Evolutionary conservation across 495 filamentous ascomycete species (phyloP), one percentile per base, ranked within the genome.

Genomic region (Jackrogersella multiformis): DNA sequence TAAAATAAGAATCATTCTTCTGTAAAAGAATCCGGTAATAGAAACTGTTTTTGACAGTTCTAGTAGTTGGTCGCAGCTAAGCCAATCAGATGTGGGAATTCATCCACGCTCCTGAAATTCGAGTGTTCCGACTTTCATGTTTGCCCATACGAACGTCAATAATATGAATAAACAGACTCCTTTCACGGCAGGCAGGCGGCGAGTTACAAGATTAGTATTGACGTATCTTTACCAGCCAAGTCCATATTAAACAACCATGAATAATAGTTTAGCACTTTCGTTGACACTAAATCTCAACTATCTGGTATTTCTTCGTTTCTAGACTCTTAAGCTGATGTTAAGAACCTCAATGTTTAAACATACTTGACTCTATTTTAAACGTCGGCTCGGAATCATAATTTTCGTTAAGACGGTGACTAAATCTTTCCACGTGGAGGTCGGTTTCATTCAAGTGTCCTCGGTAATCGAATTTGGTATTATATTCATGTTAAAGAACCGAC

Each of bases 21-120:
- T 44, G 9, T 36, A 55, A 45, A 32, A 30, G 7, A 30, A 4
- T 38, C 60, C 54, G 64, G 39, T 56, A 56, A 65, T 49, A 15
- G 30, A 61, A 53, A 39, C 38, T 55, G 51, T 49, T 51, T 49
- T 51, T 49, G 46, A 38, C 16, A 30, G 28, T 20, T 45, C 23
- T 55, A 69, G 66, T 65, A 44, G 16, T 35, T 24, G 48, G 26
- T 32, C 52, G 16, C 7, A 13, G 0, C 35, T 39, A 0, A 34
- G 20, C 71, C 71, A 73, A 73, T 73, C 23, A 65, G 34, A 38
- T 39, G 15, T n/a, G 8, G 23, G 45, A 5, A 60, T 68, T 60
- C 34, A 39, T 36, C 64, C 71, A 73, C 71, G 68, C 67, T 64
- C 63, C 53, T 23, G 36, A 58, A 4, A 18, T 38, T 56, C 39